A percentile compares a stretch with the other conserved stretches of the same genome.
These are phyloP conservation scores for Coprinopsis strossmayeri DNA, from an alignment of 768 basidiomycete genomes.

Conservation along the genomic window DNA sequence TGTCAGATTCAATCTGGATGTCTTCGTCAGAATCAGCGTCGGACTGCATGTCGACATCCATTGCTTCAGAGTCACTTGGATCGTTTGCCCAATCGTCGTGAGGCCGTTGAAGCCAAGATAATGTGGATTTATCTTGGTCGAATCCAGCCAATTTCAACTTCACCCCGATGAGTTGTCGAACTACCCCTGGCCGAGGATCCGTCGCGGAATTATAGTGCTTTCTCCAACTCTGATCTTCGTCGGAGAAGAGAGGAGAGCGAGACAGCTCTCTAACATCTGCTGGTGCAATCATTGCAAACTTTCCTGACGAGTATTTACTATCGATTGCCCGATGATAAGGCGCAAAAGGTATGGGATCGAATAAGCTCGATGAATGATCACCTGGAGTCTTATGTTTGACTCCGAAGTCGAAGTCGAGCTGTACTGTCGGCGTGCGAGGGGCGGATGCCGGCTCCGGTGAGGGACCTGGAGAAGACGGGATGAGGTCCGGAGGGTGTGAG, in stretches of 20 bases:
- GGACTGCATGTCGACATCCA: constrained; percentile 8
- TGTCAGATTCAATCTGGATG: constrained; percentile 25
- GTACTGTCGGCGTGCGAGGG: constrained; percentile 50
- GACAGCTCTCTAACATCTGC: constrained; percentile 20
- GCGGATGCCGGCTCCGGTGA: constrained; percentile 40
- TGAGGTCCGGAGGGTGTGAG: constrained; percentile 30
- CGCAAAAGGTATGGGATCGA: constrained; percentile 75
- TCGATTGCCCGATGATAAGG: constrained; percentile 55
- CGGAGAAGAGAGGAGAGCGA: constrained; percentile 15
- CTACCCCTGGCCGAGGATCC: constrained; percentile 65
- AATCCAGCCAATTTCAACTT: constrained; percentile 51
- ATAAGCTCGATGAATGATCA: constrained; percentile 26
- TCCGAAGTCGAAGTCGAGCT: constrained; percentile 28
- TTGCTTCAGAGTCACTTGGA: constrained; percentile 17
- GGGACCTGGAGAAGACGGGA: constrained; percentile 45
- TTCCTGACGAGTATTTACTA: constrained; percentile 69
- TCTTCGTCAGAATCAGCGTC: constrained; percentile 32
- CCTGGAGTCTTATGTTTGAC: constrained; percentile 16
- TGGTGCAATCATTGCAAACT: constrained; percentile 61
- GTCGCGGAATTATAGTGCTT: constrained; percentile 53
- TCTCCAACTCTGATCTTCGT: constrained; percentile 36
- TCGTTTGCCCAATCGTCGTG: constrained; percentile 24
- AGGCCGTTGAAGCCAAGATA: constrained; percentile 1
- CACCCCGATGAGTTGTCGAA: constrained; percentile 60
- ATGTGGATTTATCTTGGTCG: neutral